A percentile compares a stretch with the other conserved stretches of the same genome.
These are phyloP conservation scores for Oryza australiensis DNA, from an alignment of 176 grass and related monocot species.

Conservation along the genomic window DNA sequence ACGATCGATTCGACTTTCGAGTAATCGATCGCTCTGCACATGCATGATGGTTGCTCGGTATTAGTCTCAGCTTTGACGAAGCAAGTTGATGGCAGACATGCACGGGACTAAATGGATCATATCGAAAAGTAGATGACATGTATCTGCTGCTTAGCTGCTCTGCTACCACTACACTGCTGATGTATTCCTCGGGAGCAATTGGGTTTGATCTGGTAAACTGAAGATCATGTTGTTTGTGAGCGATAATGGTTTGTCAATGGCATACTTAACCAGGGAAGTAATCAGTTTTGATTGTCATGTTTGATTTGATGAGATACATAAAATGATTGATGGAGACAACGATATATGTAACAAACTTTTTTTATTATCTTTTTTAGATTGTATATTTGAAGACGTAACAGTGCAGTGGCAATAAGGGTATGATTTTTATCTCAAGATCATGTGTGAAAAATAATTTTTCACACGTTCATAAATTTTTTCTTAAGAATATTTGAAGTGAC, in stretches of 20 bases:
- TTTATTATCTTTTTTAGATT: too few species aligned
- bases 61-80: not conserved
- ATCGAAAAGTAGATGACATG: not conserved
- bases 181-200: not conserved
- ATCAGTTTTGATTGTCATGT: not conserved
- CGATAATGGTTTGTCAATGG: not conserved
- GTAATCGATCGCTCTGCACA: constrained; percentile 4
- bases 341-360: too few species aligned
- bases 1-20: not conserved
- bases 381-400: too few species aligned
- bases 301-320: not conserved
- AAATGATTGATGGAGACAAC: not conserved
- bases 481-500: too few species aligned
- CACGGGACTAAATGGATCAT: not conserved
- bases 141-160: too few species aligned
- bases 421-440: too few species aligned
- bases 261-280: not conserved
- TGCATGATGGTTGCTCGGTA: not conserved
- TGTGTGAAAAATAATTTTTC: too few species aligned
- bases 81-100: not conserved
- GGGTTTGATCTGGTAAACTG: not conserved
- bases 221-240: not conserved
- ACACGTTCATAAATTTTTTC: too few species aligned
- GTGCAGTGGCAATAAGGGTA: too few species aligned
- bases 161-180: too few species aligned